Evolutionary conservation across 352 stramenopile species (phyloP), one percentile per base, ranked within the genome.

Genomic region (Plasmopara viticola): DNA sequence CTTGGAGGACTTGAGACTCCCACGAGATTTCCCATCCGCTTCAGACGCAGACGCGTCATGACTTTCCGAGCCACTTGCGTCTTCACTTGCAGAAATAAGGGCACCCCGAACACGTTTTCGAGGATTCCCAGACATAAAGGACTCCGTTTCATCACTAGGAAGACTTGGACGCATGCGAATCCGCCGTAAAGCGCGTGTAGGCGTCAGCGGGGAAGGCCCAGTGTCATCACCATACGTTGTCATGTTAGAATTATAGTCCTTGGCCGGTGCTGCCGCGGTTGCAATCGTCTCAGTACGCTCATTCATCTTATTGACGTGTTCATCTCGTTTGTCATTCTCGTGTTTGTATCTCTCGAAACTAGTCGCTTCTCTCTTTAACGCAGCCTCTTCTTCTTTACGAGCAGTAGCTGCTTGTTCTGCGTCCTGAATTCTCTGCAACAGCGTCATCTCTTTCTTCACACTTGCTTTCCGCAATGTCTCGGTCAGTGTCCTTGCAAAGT

Each of bases 391-490:
- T 12, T 64, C 57, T n/a, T 59, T 60, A 35, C 54, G 46, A 50
- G 42, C 43, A 14, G 52, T 37, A 40, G 53, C 52, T 25, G 51
- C 47, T 45, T 64, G 35, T 49, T 70, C 40, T 34, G 48, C 51
- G 44, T 60, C 48, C 6, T 58, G 41, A 40, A 67, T 74, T 51
- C 76, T 74, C 42, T 79, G 53, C 60, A 86, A 49, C 38, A 89
- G 49, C 6, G 56, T 61, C 6, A 68, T 67, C 44, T 90, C 80
- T 43, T 86, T 84, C 65, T 84, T 82, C 10, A 80, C 41, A 41
- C 78, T 87, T 14, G 74, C 72, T 52, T 88, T 84, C 0, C 76
- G 71, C 17, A 90, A 47, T 15, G 80, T 89, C 48, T 88, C 80
- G 0, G 78, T 88, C 15, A 90, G 46, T 3, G 75, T 88, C 40